Evolutionary conservation across 805 yeast species (phyloP), one percentile per base, ranked within the genome.

Genomic region (Wickerhamiella spandovensis): DNA sequence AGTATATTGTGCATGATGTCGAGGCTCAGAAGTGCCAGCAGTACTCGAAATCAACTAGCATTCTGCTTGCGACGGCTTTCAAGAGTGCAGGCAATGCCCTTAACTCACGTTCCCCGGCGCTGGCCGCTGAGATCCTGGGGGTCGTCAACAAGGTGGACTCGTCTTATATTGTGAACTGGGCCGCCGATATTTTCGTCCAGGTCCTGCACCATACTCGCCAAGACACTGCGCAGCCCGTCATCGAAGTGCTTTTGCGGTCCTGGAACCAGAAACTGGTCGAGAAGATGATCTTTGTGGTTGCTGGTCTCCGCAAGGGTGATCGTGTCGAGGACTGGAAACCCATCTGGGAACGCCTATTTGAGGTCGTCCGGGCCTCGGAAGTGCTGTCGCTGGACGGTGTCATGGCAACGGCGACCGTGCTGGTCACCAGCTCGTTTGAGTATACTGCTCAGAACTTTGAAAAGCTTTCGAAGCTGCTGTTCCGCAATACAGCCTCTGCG

Each of bases 11-110:
- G 22, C 61, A 60, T 2, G 60, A 57, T 23, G 43, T 61, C 1
- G 56, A 64, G 15, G 62, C 64, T 2, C 65, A 69, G 1, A 68
- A 69, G 1, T 70, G 72, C 44, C 65, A 64, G 9, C 70, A 75
- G 10, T 84, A 79, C 59, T 73, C 74, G 51, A 77, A 68, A 13
- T 73, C 95, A 0, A 62, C 85, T 43, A 71, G 77, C 2, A 71
- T 73, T 5, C 71, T 89, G 42, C 79, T 79, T 60, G 71, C 87
- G 2, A 95, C 86, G 60, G 70, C 96, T 0, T 70, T 89, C 63
- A 81, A 76, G 54, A 79, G 86, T 44, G 79, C 95, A 0, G 75
- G 75, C 13, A 82, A 77, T 5, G 72, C 83, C 0, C 70, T 89
- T 53, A 95, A 90, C 63, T 83, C 95, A 1, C 85, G 79, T 61